Evolutionary conservation across 1,284 basidiomycete species (phyloP), one percentile per base, ranked within the genome.

Genomic region (Rhodotorula sp.): DNA sequence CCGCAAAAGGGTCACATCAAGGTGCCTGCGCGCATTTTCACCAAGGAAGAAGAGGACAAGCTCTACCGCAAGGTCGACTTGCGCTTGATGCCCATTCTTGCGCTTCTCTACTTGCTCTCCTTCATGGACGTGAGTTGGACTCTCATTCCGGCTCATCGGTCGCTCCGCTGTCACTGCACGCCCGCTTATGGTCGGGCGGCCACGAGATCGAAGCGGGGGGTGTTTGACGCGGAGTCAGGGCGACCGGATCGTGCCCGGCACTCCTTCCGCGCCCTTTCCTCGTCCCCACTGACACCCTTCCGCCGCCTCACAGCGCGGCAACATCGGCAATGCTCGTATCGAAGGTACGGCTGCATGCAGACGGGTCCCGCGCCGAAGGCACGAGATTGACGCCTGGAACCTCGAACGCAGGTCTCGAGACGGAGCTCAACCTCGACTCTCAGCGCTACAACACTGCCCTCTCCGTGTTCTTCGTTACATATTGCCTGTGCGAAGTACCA

Each of bases 31-130:
- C 85, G 86, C 2, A 78, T 74, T 2, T 81, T 88, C 27, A 86
- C 84, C 0, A 77, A 80, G 23, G 86, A 85, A 72, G 81, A 89
- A 73, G 87, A 89, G 80, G 82, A 80, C 71, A 84, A 79, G 68
- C 79, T 90, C 57, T 90, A 87, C 84, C 82, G 85, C 71, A 90
- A 89, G 81, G 63, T 76, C 23, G 74, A 76, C 61, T 9, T 56
- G 10, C 70, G 60, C 44, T 46, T 76, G 45, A 64, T 76, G 72
- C 74, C 72, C 3, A 70, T 67, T 46, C 70, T 76, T 27, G 59
- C 70, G 4, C 23, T 56, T 7, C 66, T 75, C 14, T 73, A 73
- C 50, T 58, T 73, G 1, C 64, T 70, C 14, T 70, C 68, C 0
- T 72, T 54, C 53, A 54, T 54, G 53, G 53, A 54, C 53, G 52